Percentiles rank a stretch among this genome's conserved stretches.
Conservation (phyloP, 2,329 filamentous ascomycete species). For the Mollisia scopiformis region DNA sequence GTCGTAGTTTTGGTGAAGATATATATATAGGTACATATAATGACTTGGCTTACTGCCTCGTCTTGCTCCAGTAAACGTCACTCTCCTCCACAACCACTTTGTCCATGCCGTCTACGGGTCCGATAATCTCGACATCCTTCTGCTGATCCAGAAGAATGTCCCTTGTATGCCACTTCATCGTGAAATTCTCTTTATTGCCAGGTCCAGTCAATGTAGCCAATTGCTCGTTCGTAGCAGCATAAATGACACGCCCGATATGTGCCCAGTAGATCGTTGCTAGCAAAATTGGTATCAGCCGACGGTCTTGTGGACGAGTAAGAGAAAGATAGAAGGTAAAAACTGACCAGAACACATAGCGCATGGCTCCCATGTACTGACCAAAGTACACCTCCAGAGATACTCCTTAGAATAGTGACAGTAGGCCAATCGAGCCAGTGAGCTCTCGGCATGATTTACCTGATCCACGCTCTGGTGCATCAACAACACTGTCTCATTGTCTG, state of each 20-base stretch:
- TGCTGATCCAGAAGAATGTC: slow-evolving; percentile 51
- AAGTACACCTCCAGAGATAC: slow-evolving; percentile 51
- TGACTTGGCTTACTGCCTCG: slow-evolving; percentile 23
- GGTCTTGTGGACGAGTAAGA: not conserved
- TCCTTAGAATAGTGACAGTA: slow-evolving; percentile 50
- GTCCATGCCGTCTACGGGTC: slow-evolving; percentile 49
- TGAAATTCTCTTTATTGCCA: slow-evolving; percentile 55
- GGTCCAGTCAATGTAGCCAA: slow-evolving; percentile 48
- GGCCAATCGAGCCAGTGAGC: slow-evolving; percentile 50
- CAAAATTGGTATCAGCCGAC: too few relatives aligned
- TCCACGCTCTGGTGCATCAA: slow-evolving; percentile 53
- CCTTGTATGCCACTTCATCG: slow-evolving; percentile 51
- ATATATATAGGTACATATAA: too few relatives aligned
- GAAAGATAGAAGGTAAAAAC: slow-evolving; percentile 27
- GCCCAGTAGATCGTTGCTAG: slow-evolving; percentile 52
- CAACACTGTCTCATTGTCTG: slow-evolving; percentile 52
- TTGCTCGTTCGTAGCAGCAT: slow-evolving; percentile 51
- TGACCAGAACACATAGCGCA: slow-evolving; percentile 53
- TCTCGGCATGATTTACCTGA: slow-evolving; percentile 56
- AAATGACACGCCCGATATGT: slow-evolving; percentile 55
- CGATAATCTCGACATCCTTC: slow-evolving; percentile 52
- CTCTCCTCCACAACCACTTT: slow-evolving; percentile 47
- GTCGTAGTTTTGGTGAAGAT: too few relatives aligned
- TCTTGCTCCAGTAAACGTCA: slow-evolving; percentile 47
- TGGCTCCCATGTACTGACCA: slow-evolving; percentile 58